Base-by-base conservation (phyloP, 208 protist genomes). In the Leishmania tropica region DNA sequence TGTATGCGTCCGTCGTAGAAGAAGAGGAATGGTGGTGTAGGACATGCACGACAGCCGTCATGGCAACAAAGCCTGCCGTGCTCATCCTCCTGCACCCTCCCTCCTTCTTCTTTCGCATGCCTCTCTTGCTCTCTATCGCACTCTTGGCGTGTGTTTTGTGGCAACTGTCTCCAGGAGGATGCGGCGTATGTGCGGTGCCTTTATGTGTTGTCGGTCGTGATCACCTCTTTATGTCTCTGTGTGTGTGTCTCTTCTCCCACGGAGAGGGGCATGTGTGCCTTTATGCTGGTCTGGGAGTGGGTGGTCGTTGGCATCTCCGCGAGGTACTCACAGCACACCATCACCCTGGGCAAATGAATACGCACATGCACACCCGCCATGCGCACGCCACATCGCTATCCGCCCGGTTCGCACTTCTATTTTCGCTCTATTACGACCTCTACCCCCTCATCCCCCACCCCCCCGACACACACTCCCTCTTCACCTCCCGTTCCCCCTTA, bases 371-470 rank as follows among this genome's bases (percentile, higher is more conserved):
- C 68, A 74, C 19, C 42, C 68, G 28, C 42, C 28, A 74, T 21
- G 68, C 40, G 40, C 68, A 48, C 28, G 45, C 31, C 70, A 5
- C 45, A 74, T 45, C 13, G 28, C 45, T 45, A 15, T 7, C 31
- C 70, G 28, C 28, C 45, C 40, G 24, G 19, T 21, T 51, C 45
- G 35, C 45, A n/a, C 45, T 53, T 47, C 13, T 13, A 21, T 74
- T 53, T 74, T 74, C 42, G 13, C 42, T 74, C 28, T 74, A 74
- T 74, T 74, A 74, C 70, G 19, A 54, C 13, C 42, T 31, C 47
- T 45, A n/a, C 21, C 1, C 21, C 28, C 42, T 53, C 0, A 1
- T 19, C 8, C n/a, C 42, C 40, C n/a, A n/a, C 15, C 1, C 2
- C 42, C 42, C 42, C 4, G 42, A 45, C 42, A 45, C 42, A 3